Evolutionary conservation across 305 asterid genomes (phyloP), one percentile per base, ranked within the genome.

Genomic region (Lippia alba): DNA sequence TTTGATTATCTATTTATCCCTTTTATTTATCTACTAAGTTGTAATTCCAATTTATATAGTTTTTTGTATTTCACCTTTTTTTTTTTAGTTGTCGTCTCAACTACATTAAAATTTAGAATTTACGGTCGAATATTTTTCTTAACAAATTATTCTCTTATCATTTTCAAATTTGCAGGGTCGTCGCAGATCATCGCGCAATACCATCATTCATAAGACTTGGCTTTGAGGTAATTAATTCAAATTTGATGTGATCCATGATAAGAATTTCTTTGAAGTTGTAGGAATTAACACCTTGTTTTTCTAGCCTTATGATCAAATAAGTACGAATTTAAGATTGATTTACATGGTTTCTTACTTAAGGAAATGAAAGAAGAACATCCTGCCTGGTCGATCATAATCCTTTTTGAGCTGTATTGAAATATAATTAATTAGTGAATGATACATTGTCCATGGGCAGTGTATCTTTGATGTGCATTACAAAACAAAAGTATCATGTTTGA

Each of bases 141-240:
- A n/a, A n/a, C n/a, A n/a, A 20, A 16, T 54, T 12, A 49, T 56
- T 9, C 2, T 30, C 40, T 34, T 66, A 30, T 3, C 0, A 5
- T 19, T 45, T 63, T 48, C 16, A 0, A 17, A 12, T 71, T 65
- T 73, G 65, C 88, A 87, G 91, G 89, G 44, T 83, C 94, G 59
- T 63, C 53, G 78, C 91, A 83, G 75, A 85, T 87, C 72, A 84
- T 87, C 69, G 84, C 89, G 4, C 91, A 87, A 66, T 87, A 87
- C 70, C 83, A 87, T 72, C 94, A 87, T 87, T 87, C 83, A 87
- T 87, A 41, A 79, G 94, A 56, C 94, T 87, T 69, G 94, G 94
- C 46, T 85, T 85, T 73, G 86, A 87, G 93, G 93, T 87, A 79
- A 62, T 2, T 36, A 2, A 24, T 34, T 76, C 34, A 20, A 15